Conservation (phyloP, 179 eudicot genomes). For the Nepenthes alata region DNA sequence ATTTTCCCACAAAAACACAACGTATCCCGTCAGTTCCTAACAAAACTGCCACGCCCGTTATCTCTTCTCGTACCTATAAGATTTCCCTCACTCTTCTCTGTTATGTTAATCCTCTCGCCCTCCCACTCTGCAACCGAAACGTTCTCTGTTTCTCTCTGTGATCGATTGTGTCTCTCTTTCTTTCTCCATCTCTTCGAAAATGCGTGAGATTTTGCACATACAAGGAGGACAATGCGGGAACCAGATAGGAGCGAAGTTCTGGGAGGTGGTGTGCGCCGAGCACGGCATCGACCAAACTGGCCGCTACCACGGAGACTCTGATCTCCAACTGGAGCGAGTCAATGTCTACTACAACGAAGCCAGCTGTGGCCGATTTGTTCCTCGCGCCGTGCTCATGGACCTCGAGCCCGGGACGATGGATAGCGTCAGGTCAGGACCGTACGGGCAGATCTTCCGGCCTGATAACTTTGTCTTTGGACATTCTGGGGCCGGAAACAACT, state of each 20-base stretch:
- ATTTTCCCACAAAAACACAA: slow-evolving; percentile 5
- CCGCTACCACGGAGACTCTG: slow-evolving; percentile 26
- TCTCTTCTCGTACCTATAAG: background rate
- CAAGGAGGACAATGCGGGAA: slow-evolving; percentile 46
- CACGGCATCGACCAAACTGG: slow-evolving; percentile 48
- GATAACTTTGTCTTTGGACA: slow-evolving; percentile 48
- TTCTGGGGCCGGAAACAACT: slow-evolving; percentile 44
- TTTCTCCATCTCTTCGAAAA: background rate
- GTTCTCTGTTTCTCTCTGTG: too few relatives aligned
- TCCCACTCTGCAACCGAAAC: too few relatives aligned
- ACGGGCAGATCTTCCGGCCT: slow-evolving; percentile 45
- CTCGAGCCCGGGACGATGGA: slow-evolving; percentile 60
- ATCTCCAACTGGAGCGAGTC: slow-evolving; percentile 31
- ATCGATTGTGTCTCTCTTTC: background rate
- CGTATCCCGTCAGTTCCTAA: background rate
- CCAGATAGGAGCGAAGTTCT: slow-evolving; percentile 38
- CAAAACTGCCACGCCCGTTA: background rate
- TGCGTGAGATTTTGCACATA: slow-evolving; percentile 43
- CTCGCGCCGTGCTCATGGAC: slow-evolving; percentile 53
- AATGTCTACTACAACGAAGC: slow-evolving; percentile 49
- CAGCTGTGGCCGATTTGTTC: slow-evolving; percentile 38
- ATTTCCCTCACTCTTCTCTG: too few relatives aligned
- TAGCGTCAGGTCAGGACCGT: slow-evolving; percentile 33
- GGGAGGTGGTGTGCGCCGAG: slow-evolving; percentile 38
- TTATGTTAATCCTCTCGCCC: too few relatives aligned